Evolutionary conservation across 2,329 filamentous ascomycete species (phyloP).

Genomic region (Talaromyces sp.): DNA sequence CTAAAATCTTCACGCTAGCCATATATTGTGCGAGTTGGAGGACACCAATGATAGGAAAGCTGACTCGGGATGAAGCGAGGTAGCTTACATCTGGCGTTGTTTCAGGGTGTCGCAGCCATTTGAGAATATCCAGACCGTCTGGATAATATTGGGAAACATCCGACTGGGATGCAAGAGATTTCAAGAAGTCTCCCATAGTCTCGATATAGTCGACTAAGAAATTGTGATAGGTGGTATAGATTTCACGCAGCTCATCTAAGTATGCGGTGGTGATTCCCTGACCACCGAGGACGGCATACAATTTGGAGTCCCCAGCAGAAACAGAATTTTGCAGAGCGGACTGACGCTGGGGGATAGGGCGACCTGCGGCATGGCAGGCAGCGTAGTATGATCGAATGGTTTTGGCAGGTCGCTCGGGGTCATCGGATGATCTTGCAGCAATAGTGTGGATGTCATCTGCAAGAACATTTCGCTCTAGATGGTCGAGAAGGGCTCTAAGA

Average conservation of each 20-base stretch:
- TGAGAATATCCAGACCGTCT: constrained; percentile 89
- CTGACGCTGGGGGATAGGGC: neutral
- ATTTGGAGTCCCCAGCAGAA: neutral
- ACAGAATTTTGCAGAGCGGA: neutral
- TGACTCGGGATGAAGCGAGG: constrained; percentile 88
- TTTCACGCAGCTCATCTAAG: neutral
- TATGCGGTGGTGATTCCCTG: neutral
- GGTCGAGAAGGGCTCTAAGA: neutral
- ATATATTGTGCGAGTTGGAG: constrained; percentile 94
- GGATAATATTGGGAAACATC: constrained; percentile 65
- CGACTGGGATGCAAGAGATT: constrained; percentile 36
- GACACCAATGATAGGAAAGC: constrained; percentile 90
- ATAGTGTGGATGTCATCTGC: neutral
- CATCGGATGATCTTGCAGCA: neutral
- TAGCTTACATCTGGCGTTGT: constrained; percentile 91
- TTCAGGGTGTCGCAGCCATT: constrained; percentile 85
- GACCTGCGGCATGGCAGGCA: neutral
- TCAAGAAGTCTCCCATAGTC: neutral
- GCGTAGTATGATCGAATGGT: neutral
- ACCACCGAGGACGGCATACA: neutral
- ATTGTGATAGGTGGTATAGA: neutral
- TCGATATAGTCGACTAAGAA: neutral
- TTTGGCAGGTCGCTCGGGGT: neutral
- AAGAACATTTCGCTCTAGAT: neutral
- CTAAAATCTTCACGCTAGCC: constrained; percentile 86